Percentiles rank a stretch among this genome's conserved stretches.
These are phyloP conservation scores for Quercus phellos DNA, from an alignment of 331 rosid genomes.

Conservation along the genomic window DNA sequence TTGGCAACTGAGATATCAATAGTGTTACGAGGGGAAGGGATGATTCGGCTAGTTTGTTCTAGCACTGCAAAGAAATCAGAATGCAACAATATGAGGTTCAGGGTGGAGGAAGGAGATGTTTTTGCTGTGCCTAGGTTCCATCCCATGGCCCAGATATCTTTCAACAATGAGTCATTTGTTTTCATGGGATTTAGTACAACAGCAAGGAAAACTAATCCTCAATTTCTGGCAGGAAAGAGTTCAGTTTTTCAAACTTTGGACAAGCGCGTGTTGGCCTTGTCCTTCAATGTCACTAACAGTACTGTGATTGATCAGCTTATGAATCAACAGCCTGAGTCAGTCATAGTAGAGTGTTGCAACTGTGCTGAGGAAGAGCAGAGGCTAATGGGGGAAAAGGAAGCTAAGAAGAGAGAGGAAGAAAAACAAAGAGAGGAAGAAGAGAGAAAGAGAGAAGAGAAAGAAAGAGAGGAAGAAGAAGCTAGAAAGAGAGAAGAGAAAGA, in stretches of 20 bases:
- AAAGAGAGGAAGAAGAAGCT: background rate
- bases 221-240: slow-evolving; percentile 60
- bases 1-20: slow-evolving; percentile 64
- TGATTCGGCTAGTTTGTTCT: slow-evolving; percentile 61
- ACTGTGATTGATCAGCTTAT: slow-evolving; percentile 44
- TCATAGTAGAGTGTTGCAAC: slow-evolving; percentile 57
- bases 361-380: slow-evolving; percentile 84
- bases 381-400: slow-evolving; percentile 43
- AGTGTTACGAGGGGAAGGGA: slow-evolving; percentile 61
- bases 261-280: slow-evolving; percentile 48
- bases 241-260: slow-evolving; percentile 56
- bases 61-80: slow-evolving; percentile 23
- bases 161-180: slow-evolving; percentile 52
- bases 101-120: slow-evolving; percentile 63
- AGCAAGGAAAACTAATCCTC: slow-evolving; percentile 41
- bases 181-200: slow-evolving; percentile 80
- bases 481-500: background rate
- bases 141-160: slow-evolving; percentile 91
- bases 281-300: slow-evolving; percentile 49
- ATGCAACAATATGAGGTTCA: slow-evolving; percentile 56
- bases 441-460: too few species aligned
- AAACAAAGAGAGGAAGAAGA: background rate
- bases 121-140: slow-evolving; percentile 71
- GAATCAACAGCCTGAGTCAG: slow-evolving; percentile 38
- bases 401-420: background rate